These are phyloP conservation scores for Cercis canadensis DNA, from an alignment of 306 rosid genomes.

Conservation along the genomic window DNA sequence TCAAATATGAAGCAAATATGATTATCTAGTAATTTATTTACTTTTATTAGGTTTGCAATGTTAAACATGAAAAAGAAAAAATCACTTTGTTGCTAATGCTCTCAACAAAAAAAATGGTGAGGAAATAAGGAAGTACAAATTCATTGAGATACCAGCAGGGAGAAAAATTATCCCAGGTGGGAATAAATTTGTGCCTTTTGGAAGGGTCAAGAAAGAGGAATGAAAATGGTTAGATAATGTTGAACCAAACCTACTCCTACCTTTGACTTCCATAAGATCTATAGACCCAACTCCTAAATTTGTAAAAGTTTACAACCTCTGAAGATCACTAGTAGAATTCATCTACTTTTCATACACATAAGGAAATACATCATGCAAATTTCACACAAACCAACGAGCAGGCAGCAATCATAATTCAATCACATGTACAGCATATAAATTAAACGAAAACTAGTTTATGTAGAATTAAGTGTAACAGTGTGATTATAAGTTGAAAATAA, in stretches of 20 bases:
- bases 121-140: background rate
- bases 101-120: too few relatives aligned
- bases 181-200: too few relatives aligned
- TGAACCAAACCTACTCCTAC: background rate
- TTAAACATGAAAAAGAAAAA: too few relatives aligned
- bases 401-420: background rate
- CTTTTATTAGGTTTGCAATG: too few relatives aligned
- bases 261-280: constrained; percentile 12
- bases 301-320: background rate
- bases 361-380: constrained; percentile 22
- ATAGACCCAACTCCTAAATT: constrained; percentile 24
- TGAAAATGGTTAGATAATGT: too few relatives aligned
- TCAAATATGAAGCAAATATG: too few relatives aligned
- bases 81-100: too few relatives aligned
- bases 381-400: background rate
- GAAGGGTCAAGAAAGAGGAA: too few relatives aligned
- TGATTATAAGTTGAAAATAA: constrained; percentile 4
- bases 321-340: background rate
- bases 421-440: background rate
- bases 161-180: background rate
- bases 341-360: background rate
- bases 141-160: too few relatives aligned
- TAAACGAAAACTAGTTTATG: background rate
- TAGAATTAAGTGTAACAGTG: background rate
- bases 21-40: too few relatives aligned